phyloP scores from a whole-genome alignment of 495 filamentous ascomycete genomes.

The Xylaria intraflava region DNA sequence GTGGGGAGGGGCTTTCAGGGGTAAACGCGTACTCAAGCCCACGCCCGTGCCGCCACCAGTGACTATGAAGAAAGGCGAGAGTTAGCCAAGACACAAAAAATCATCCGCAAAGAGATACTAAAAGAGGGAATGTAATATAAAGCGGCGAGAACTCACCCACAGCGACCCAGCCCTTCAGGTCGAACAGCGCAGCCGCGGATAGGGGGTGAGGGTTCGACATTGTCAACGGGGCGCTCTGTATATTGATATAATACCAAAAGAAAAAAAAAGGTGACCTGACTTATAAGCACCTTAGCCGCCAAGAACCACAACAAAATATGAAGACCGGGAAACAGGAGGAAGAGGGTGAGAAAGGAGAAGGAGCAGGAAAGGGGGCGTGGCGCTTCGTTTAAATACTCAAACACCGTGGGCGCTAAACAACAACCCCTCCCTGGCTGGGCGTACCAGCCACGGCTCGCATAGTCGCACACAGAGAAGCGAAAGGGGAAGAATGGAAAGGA shows the following conservation, averaged over 20 bases:
- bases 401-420: neutral
- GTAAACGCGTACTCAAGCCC: conserved; percentile 39
- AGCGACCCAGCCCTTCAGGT: conserved; percentile 19
- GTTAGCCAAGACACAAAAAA: neutral
- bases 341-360: conserved; percentile 10
- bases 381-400: neutral
- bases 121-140: neutral
- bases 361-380: neutral
- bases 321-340: neutral
- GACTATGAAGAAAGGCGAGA: conserved; percentile 22
- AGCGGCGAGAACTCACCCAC: conserved; percentile 16
- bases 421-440: neutral
- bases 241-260: neutral
- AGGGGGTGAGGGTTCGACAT: conserved; percentile 24
- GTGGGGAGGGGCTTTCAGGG: neutral
- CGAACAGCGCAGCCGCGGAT: conserved; percentile 22
- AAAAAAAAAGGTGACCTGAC: too few relatives aligned
- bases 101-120: neutral
- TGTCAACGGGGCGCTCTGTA: neutral
- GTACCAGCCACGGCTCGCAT: too few relatives aligned
- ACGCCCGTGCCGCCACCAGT: conserved; percentile 55
- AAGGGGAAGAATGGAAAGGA: too few relatives aligned
- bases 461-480: too few relatives aligned
- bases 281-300: too few relatives aligned
- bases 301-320: neutral